Base-by-base conservation (phyloP, 176 grass and related monocot genomes). In the Cenchrus purpureus region DNA sequence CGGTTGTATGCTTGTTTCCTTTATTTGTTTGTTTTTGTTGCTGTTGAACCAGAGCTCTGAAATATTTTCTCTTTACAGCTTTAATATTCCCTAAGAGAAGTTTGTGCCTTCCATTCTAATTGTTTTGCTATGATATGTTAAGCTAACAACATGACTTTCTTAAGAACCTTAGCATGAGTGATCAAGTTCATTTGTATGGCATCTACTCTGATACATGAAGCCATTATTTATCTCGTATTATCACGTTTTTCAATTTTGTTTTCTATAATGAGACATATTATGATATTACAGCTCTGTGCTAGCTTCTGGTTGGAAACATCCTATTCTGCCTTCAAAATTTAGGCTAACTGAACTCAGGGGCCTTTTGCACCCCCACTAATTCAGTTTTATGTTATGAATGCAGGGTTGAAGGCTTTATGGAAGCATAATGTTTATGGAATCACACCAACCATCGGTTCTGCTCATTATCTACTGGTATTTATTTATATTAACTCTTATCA, bases 401-500 rank as follows among this genome's bases (percentile, higher is more conserved):
- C 86, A 99, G 97, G 93, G 7, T 59, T 96, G 78, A 94, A 94
- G 87, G 89, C 88, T 83, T 90, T 99, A 85, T 87, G 86, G 84
- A 99, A 96, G 80, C 97, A 99, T 77, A 99, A 96, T 92, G 67
- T 92, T 37, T 94, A 99, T 88, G 93, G 97, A 87, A 86, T 99
- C 84, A 89, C 88, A 68, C 97, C 97, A 71, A 99, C 76, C 16
- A 94, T 96, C 65, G 97, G 97, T 99, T 99, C 97, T 84, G 91
- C 93, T 79, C 97, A 99, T 91, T 91, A 91, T 89, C 89, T 99
- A 82, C 88, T 96, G 88, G 93, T 99, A 99, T 60, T 67, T 46
- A 53, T 7, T 87, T 49, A 79, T 70, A 76, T 87, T 75, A 75
- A 71, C 51, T 74, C 20, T 81, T 46, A 68, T 74, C 50, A 81